Evolutionary conservation across 2,329 filamentous ascomycete genomes (phyloP), one percentile per base, ranked within the genome.

Genomic region (Coleophoma crateriformis): DNA sequence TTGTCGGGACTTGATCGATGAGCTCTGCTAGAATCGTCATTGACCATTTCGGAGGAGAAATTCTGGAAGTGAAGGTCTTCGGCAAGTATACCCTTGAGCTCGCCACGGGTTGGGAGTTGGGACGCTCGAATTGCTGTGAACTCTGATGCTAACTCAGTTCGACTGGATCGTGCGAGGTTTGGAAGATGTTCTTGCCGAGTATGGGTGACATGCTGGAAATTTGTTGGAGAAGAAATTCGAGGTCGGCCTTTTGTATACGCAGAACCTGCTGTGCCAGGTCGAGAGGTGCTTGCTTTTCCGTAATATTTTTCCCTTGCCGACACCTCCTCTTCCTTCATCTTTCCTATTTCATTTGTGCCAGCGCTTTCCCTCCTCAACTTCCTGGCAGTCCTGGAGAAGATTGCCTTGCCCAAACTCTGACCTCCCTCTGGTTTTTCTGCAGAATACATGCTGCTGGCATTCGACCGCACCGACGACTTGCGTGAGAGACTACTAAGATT

Each of bases 121-220:
- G 67, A 66, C 33, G 66, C 64, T 40, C 69, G 69, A 46, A 71
- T 58, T 12, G 67, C 66, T 14, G 71, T 69, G 49, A 74, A 70
- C 50, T 76, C 75, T 11, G 70, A 69, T 13, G 69, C 68, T 45
- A 74, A 58, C 27, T 74, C 68, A 44, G 65, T 63, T 14, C 68
- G 70, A 55, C 68, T 74, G 3, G 66, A 58, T 27, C 67, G 64
- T 39, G 71, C 67, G 7, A 73, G 53, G 49, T 67, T 68, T 4
- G 72, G 65, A 3, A 75, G 51, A 45, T 75, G 68, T 32, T 81
- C 74, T 43, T 74, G 75, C 12, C 73, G 68, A 12, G 76, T 80
- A 61, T 84, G 81, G 4, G 77, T 75, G 33, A 85, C 71, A 63
- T 85, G 82, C 60, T 84, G 81, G 53, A 85, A 85, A 68, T 85